Base-by-base conservation (phyloP, 2,329 filamentous ascomycete genomes). In the Fusarium proliferatum region DNA sequence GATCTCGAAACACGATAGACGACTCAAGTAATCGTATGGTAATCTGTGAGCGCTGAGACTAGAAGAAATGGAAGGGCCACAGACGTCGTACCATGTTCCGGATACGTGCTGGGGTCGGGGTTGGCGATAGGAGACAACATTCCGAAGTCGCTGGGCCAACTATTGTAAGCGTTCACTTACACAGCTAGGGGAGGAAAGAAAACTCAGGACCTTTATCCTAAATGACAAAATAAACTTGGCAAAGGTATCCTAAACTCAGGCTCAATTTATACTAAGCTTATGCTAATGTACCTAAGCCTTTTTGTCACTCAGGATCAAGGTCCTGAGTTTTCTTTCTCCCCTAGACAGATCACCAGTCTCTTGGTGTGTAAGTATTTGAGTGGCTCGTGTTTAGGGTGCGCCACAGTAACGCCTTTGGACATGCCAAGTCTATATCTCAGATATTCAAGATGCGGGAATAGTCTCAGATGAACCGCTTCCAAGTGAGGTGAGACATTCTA, bases 101-200 rank as follows among this genome's bases (percentile, higher is more conserved):
- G 59, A 69, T 70, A n/a, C n/a, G 67, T 65, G 34, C n/a, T 70
- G 67, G 67, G 53, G 26, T 60, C 67, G 67, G 67, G 36, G 36
- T 53, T 49, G 46, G 67, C 67, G 67, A 69, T 41, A 28, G 38
- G 16, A 10, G 15, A 36, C 38, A 56, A 2, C 67, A 69, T 69
- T 70, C 67, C 67, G 36, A 59, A 49, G 45, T 39, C 17, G 13
- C n/a, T 53, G 34, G 36, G 30, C 26, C 7, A 52, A 49, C 23
- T 46, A n/a, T 41, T 65, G 34, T 15, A 23, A 10, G 13, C 48
- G 21, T 17, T 38, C 49, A 38, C 60, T 45, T 43, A 49, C 26
- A 26, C 26, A 26, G 26, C 26, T 26, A 5, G 26, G 26, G 5
- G 26, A 26, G 26, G 26, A 26, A 26, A 26, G 26, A 26, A 26